Base-by-base conservation (phyloP, 768 basidiomycete species). In the Russula griseocarnosa region DNA sequence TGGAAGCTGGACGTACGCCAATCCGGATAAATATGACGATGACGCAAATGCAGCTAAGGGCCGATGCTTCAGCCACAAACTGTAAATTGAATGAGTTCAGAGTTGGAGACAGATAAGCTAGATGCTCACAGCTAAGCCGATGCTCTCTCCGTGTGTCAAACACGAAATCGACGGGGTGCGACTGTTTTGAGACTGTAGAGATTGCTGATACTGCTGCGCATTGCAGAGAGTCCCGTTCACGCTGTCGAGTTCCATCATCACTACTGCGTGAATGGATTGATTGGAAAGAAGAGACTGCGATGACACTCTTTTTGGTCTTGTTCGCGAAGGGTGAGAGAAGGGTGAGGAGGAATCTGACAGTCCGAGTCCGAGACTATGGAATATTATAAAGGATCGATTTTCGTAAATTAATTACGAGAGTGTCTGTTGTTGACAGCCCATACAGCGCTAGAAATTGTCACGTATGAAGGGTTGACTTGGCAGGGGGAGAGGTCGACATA, bases 61-160 rank as follows among this genome's bases (percentile, higher is more conserved):
- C 0, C 13, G 36, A 75, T 9, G 75, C 69, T 65, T 76, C 74
- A 16, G 74, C 68, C 4, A 0, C 13, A 0, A 36, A 13, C 36
- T 36, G 36, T 36, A 36, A 11, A 42, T 13, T 44, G 38, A 40
- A 30, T 42, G 30, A 56, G 40, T n/a, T 50, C 14, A 13, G 54
- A 57, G 38, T 20, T 20, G 14, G 30, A 52, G 56, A 47, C 42
- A 55, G 34, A 32, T 7, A n/a, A 65, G 28, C 24, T 58, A 9
- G 20, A n/a, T 30, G 13, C 67, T 44, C 55, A 78, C 77, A 14
- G 75, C 74, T 40, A 78, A 67, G 1, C 75, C 77, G 57, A 78
- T 77, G 58, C 72, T 74, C 49, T 78, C 65, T 14, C 74, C 75
- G 3, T 73, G 71, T 10, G 73, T 74, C 32, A 77, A 60, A 53